Base-by-base conservation (phyloP, 179 eudicot genomes). In the Actinidia arguta region DNA sequence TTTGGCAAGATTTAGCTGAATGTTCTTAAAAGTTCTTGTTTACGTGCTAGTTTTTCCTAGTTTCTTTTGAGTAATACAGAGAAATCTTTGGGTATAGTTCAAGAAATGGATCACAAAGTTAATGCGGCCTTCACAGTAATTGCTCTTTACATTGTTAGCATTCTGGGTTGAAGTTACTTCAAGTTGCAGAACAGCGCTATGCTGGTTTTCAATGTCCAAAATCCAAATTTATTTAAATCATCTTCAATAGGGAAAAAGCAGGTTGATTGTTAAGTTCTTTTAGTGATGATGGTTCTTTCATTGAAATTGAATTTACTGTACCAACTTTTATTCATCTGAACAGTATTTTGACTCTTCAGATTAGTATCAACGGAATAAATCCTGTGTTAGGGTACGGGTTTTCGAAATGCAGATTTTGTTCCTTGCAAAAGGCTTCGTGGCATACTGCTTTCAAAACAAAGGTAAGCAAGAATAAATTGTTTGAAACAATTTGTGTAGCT, bases 381-480 rank as follows among this genome's bases (percentile, higher is more conserved):
- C 46, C 55, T 47, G 48, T 42, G 84, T 22, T 58, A 66, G 71
- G 76, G 50, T 47, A 74, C 52, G 44, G 72, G 63, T 14, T 63
- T 68, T 83, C 83, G 8, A 52, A 50, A 16, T 50, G 68, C 66
- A 51, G 81, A 66, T 25, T 24, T 75, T 63, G 59, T 62, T 73
- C 55, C 31, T 14, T 56, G 39, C 80, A 73, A 36, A 83, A 70
- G 78, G 79, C 78, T 70, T 31, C 66, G 10, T 25, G 55, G 68
- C 20, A 64, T 17, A n/a, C 48, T 61, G 58, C 55, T 42, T 44
- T 67, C 74, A 5, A n/a, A 54, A 16, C 52, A 79, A 69, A 69
- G 84, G 67, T 78, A 82, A 84, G 88, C 58, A 76, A 46, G 84
- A 70, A 64, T 13, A 31, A 42, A 48, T 56, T 55, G 25, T 39